phyloP scores from a whole-genome alignment of 768 basidiomycete species.

The Tylopilus felleus region DNA sequence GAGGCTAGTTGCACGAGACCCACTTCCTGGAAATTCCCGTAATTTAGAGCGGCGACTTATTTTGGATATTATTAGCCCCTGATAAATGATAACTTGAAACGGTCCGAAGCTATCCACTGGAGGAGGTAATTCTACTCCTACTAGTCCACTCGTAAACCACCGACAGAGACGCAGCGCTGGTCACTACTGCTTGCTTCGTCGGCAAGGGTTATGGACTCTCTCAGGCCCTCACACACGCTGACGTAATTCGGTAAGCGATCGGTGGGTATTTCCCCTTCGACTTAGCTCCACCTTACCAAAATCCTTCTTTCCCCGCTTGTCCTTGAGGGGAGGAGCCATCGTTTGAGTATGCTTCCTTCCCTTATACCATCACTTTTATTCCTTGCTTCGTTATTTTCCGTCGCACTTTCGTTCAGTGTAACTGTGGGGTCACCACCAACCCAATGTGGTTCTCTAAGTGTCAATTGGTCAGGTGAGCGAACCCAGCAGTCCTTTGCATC shows the following conservation, averaged over 20 bases:
- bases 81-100: background rate
- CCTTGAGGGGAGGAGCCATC: conserved; percentile 5
- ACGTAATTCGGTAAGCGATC: conserved; percentile 16
- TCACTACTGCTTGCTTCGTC: background rate
- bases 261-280: background rate
- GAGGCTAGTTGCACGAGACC: conserved; percentile 1
- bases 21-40: conserved; percentile 25
- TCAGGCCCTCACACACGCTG: conserved; percentile 5
- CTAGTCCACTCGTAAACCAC: too few species aligned
- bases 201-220: background rate
- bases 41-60: conserved; percentile 28
- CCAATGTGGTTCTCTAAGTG: conserved; percentile 57
- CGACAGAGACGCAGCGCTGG: background rate
- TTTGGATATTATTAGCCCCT: background rate
- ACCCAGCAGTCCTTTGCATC: background rate
- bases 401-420: conserved; percentile 42
- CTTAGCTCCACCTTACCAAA: background rate
- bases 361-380: conserved; percentile 23
- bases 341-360: conserved; percentile 25
- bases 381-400: conserved; percentile 20
- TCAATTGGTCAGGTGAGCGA: conserved; percentile 61
- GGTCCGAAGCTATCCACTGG: background rate
- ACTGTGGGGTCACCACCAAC: conserved; percentile 45
- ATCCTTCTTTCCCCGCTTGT: conserved; percentile 5
- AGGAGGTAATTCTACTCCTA: too few species aligned